A percentile compares a stretch with the other conserved stretches of the same genome.
phyloP scores from a whole-genome alignment of 2,329 filamentous ascomycete species.

The Apiospora saccharicola region DNA sequence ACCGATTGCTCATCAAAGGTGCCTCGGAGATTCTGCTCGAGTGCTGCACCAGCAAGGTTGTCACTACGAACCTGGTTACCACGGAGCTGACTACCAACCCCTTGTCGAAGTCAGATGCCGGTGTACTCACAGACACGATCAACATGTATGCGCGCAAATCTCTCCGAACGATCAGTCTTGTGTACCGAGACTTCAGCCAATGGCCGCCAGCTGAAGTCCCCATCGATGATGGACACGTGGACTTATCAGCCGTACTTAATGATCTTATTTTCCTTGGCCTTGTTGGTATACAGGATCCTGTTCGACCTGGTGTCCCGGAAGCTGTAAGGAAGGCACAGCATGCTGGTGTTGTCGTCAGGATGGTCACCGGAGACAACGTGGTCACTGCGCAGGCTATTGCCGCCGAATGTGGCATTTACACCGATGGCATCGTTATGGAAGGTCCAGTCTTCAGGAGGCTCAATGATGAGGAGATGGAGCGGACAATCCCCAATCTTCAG shows the following conservation, averaged over 20 bases:
- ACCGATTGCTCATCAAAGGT: slow-evolving; percentile 62
- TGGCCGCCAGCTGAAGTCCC: slow-evolving; percentile 75
- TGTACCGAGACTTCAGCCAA: slow-evolving; percentile 75
- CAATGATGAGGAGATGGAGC: slow-evolving; percentile 64
- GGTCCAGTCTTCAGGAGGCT: slow-evolving; percentile 72
- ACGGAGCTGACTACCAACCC: slow-evolving; percentile 37
- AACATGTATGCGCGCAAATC: slow-evolving; percentile 70
- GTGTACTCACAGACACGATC: slow-evolving; percentile 62
- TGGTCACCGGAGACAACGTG: slow-evolving; percentile 79
- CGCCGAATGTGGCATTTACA: slow-evolving; percentile 74
- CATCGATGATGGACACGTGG: slow-evolving; percentile 66
- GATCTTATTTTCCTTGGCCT: slow-evolving; percentile 78
- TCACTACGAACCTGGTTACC: slow-evolving; percentile 48
- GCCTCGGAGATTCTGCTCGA: slow-evolving; percentile 63
- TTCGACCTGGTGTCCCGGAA: slow-evolving; percentile 70
- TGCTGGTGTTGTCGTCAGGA: slow-evolving; percentile 75
- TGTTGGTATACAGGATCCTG: slow-evolving; percentile 78
- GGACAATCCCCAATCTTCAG: slow-evolving; percentile 64
- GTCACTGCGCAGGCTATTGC: slow-evolving; percentile 78
- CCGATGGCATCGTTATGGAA: slow-evolving; percentile 71
- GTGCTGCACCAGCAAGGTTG: slow-evolving; percentile 48
- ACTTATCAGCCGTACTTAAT: slow-evolving; percentile 68
- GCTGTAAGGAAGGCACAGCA: slow-evolving; percentile 72
- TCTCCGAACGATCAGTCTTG: slow-evolving; percentile 76
- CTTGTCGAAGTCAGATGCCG: slow-evolving; percentile 64